phyloP scores from a whole-genome alignment of 805 yeast genomes.

The Yamadazyma akitaensis region DNA sequence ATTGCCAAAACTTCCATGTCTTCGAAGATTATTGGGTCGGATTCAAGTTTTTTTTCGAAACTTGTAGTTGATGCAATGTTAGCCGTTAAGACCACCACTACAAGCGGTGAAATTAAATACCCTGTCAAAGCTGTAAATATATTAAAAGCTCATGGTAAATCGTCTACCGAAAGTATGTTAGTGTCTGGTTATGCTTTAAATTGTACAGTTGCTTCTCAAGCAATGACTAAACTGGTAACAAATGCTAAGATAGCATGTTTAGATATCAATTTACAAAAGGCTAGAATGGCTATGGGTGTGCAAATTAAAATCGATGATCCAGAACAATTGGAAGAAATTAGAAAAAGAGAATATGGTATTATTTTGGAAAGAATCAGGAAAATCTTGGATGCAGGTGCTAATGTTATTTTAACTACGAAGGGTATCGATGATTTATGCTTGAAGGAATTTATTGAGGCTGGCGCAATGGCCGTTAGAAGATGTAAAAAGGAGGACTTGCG shows the following conservation, averaged over 20 bases:
- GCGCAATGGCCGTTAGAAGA: constrained; percentile 94
- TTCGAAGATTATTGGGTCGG: constrained; percentile 91
- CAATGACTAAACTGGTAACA: constrained; percentile 74
- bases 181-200: constrained; percentile 94
- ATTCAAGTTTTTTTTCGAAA: constrained; percentile 82
- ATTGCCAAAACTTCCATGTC: constrained; percentile 98
- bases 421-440: constrained; percentile 92
- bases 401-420: constrained; percentile 87
- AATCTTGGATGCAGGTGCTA: constrained; percentile 85
- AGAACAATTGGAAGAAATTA: constrained; percentile 88
- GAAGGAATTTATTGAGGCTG: constrained; percentile 86
- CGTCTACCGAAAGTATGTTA: constrained; percentile 78
- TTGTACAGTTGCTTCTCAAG: constrained; percentile 96
- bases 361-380: constrained; percentile 78
- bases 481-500: constrained; percentile 95
- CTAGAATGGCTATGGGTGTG: constrained; percentile 97
- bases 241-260: constrained; percentile 82
- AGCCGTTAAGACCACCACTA: constrained; percentile 87
- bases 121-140: constrained; percentile 97
- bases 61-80: constrained; percentile 94
- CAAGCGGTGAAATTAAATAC: constrained; percentile 83
- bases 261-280: constrained; percentile 91
- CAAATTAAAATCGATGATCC: constrained; percentile 97
- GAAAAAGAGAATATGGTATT: constrained; percentile 85
- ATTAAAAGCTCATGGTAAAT: constrained; percentile 94